These are phyloP conservation scores for Psilocybe azurescens DNA, from an alignment of 768 basidiomycete species.

Conservation along the genomic window DNA sequence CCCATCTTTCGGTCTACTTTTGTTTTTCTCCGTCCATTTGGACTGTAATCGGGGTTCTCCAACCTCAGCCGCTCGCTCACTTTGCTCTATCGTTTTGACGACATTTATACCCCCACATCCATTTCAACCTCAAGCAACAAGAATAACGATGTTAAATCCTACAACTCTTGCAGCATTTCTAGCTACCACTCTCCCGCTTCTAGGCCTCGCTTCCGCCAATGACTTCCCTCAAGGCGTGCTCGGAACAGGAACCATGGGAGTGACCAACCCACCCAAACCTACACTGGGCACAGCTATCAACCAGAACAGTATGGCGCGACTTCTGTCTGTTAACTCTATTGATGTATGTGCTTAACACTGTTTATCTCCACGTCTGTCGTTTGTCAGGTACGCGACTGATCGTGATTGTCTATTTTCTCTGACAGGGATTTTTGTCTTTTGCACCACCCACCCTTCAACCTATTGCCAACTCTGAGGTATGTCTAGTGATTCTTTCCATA, in stretches of 20 bases:
- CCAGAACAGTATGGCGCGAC: constrained; percentile 44
- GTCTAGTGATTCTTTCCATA: too few species aligned
- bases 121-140: neutral
- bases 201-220: neutral
- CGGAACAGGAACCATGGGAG: constrained; percentile 46
- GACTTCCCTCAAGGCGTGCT: constrained; percentile 40
- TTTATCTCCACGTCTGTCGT: neutral
- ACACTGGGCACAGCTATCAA: constrained; percentile 45
- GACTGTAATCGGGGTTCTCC: neutral
- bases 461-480: constrained; percentile 47
- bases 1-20: neutral
- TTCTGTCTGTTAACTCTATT: constrained; percentile 44
- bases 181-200: neutral
- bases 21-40: neutral
- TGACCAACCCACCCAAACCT: constrained; percentile 44
- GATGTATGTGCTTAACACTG: constrained; percentile 32
- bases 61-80: neutral
- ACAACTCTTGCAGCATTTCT: neutral
- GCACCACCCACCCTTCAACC: constrained; percentile 39
- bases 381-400: neutral
- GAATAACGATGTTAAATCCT: neutral
- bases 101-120: neutral
- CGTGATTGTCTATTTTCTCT: neutral
- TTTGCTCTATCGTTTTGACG: neutral
- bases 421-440: constrained; percentile 50